Evolutionary conservation across 2,329 filamentous ascomycete genomes (phyloP), one percentile per base, ranked within the genome.

Genomic region (Leptographium flavum): DNA sequence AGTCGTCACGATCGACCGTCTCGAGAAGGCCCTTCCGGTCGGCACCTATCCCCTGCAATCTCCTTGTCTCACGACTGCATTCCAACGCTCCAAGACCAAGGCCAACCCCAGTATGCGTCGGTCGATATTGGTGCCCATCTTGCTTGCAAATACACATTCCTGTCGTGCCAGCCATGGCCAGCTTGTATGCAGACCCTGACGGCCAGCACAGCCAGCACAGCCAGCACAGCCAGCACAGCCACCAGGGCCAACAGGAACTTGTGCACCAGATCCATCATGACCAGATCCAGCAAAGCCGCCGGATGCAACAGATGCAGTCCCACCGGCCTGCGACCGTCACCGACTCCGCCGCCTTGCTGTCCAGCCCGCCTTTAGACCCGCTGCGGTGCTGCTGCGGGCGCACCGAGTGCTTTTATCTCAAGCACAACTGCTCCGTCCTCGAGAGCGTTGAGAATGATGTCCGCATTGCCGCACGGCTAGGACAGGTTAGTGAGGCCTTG

Each of bases 381-480:
- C 58, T 78, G 51, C 67, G 64, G 42, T 96, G 92, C 70, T 98
- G 90, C 66, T 98, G 90, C 66, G 88, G 87, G 46, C 79, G 78
- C 53, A 60, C 70, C 50, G 79, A 87, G 56, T 96, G 90, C 63
- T 74, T 79, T 54, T 86, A 83, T 59, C 72, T 95, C 50, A 78
- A 76, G 61, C 81, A 88, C 64, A 95, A 90, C 64, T 81, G 79
- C 61, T 71, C 74, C 39, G 71, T 87, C 50, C 71, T 96, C 39
- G 80, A 86, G 54, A 81, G 76, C 49, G 73, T 96, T 52, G 90
- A 96, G 64, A 83, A 81, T 55, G 86, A 95, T 65, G 83, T 95
- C 45, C 79, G 81, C 55, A 86, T 78, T 43, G 92, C 92, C 35
- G 92, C 87, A 41, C 75, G 83, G 59, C 74, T 95, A 56, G 92